Conservation (phyloP, 345 rosid genomes). For the Gossypium bickii region DNA sequence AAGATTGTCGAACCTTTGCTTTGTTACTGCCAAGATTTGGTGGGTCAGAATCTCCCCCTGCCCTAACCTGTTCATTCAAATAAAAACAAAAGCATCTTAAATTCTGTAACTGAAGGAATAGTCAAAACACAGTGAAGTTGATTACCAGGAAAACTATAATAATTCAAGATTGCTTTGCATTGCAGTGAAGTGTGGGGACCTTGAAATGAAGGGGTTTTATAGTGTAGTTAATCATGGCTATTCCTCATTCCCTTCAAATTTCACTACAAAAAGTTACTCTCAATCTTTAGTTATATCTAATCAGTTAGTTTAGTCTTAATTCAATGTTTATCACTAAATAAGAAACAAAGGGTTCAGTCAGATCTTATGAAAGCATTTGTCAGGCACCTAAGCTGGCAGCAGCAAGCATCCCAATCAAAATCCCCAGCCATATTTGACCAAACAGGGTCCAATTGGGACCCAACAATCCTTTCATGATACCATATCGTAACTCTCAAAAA, state of each 20-base stretch:
- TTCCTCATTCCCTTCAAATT: background rate
- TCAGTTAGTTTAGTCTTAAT: background rate
- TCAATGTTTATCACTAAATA: background rate
- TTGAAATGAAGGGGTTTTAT: background rate
- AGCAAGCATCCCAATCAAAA: background rate
- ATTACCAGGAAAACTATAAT: background rate
- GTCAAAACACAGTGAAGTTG: background rate
- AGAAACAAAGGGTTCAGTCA: background rate
- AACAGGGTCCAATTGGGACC: background rate
- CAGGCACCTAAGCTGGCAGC: background rate
- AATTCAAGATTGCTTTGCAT: background rate
- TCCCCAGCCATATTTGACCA: background rate
- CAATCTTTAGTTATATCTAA: slow-evolving; percentile 4
- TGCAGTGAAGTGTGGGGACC: background rate
- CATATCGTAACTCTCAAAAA: background rate
- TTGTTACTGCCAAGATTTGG: background rate
- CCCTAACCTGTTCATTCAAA: too few species aligned
- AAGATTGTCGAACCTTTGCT: background rate
- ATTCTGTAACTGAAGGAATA: background rate
- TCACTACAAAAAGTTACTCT: background rate
- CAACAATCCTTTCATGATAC: background rate
- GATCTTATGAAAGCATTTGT: background rate
- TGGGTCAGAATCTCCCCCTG: background rate
- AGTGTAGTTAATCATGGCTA: background rate
- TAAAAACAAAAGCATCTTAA: background rate